A percentile compares a stretch with the other conserved stretches of the same genome.
Evolutionary conservation across 2,329 filamentous ascomycete species (phyloP).

Genomic region (Whalleya microplaca): DNA sequence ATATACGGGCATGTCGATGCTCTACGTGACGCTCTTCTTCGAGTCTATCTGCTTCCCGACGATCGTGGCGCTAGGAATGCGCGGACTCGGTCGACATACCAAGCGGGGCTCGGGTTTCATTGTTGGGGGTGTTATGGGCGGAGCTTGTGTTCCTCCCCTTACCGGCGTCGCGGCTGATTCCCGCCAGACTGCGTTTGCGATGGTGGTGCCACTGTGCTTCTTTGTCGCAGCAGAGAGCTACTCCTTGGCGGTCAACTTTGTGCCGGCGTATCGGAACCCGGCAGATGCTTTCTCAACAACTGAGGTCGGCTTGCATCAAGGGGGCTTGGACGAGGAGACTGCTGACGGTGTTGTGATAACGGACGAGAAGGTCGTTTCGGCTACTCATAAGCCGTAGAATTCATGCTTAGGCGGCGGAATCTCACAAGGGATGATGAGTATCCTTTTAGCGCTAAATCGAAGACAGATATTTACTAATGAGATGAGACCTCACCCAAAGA

Average conservation of each 20-base stretch:
- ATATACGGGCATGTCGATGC: slow-evolving; percentile 59
- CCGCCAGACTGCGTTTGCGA: slow-evolving; percentile 62
- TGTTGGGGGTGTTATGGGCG: slow-evolving; percentile 71
- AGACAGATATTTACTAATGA: too few species aligned
- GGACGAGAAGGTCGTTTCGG: slow-evolving; percentile 29
- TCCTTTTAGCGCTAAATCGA: too few species aligned
- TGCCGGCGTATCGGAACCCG: slow-evolving; percentile 63
- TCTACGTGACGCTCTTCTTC: slow-evolving; percentile 76
- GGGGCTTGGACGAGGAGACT: slow-evolving; percentile 25
- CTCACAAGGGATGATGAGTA: neutral
- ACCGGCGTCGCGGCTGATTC: slow-evolving; percentile 69
- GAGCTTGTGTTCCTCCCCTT: slow-evolving; percentile 74
- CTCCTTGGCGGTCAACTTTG: slow-evolving; percentile 66
- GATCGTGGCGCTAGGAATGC: slow-evolving; percentile 77
- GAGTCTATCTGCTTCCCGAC: slow-evolving; percentile 82
- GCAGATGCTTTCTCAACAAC: slow-evolving; percentile 60
- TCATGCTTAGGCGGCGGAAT: neutral
- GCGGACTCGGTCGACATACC: slow-evolving; percentile 74
- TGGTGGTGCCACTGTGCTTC: slow-evolving; percentile 68
- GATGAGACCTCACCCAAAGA: too few species aligned
- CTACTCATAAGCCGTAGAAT: slow-evolving; percentile 11
- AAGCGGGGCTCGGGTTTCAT: slow-evolving; percentile 77
- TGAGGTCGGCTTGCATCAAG: slow-evolving; percentile 44
- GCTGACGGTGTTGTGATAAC: slow-evolving; percentile 9
- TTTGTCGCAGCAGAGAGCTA: slow-evolving; percentile 62